Conservation (phyloP, 139 green algal genomes). For the Mesostigma viride region DNA sequence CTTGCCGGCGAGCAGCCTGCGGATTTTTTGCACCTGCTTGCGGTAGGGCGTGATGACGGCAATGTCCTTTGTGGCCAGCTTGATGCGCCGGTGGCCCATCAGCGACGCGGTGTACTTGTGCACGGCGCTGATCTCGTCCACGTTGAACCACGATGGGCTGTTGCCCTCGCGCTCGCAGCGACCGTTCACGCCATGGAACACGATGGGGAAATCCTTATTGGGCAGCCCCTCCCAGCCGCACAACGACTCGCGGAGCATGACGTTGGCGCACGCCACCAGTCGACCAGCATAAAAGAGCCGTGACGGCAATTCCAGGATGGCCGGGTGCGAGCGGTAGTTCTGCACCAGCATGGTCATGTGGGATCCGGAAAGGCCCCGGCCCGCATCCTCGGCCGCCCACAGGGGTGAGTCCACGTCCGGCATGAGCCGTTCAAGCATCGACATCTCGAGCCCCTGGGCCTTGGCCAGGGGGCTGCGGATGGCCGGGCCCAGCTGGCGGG, state of each 20-base stretch:
- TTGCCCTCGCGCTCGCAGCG: conserved; percentile 44
- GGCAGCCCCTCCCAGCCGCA: conserved; percentile 16
- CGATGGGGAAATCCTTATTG: background rate
- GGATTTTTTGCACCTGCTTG: conserved; percentile 41
- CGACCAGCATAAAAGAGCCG: conserved; percentile 53
- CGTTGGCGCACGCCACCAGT: conserved; percentile 24
- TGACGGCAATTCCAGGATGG: conserved; percentile 52
- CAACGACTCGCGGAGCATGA: conserved; percentile 12
- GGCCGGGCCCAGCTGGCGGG: conserved; percentile 58
- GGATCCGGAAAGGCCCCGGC: background rate
- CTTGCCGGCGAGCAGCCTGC: background rate
- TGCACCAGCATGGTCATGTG: conserved; percentile 45
- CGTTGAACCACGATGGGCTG: conserved; percentile 49
- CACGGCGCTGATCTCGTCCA: conserved; percentile 39
- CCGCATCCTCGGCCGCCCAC: background rate
- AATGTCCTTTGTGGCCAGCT: conserved; percentile 34
- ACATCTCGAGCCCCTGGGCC: conserved; percentile 37
- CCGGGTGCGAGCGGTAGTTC: conserved; percentile 63
- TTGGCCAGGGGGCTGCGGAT: conserved; percentile 31
- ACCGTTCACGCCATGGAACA: conserved; percentile 13
- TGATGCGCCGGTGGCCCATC: background rate
- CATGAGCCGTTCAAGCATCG: conserved; percentile 52
- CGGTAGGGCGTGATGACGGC: conserved; percentile 56
- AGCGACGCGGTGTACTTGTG: conserved; percentile 16
- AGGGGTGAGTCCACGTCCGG: no score